Evolutionary conservation across 2,329 filamentous ascomycete species (phyloP).

Genomic region (Claviceps purpurea): DNA sequence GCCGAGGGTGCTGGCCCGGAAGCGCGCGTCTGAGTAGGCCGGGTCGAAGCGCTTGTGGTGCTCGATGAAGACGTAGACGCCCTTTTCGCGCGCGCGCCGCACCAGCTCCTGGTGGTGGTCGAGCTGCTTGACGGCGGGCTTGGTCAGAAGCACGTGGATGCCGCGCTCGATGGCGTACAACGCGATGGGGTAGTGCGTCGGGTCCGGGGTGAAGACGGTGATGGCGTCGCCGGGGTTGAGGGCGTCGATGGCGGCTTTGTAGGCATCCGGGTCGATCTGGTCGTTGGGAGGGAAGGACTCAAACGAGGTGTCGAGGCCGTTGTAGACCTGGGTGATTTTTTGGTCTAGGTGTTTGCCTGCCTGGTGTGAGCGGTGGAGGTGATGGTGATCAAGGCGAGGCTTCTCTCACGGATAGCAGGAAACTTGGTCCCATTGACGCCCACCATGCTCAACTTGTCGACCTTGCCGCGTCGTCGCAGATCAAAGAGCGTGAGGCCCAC

Average conservation of each 20-base stretch:
- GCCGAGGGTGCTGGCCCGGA: constrained; percentile 61
- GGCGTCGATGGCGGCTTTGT: constrained; percentile 78
- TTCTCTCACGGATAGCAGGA: constrained; percentile 64
- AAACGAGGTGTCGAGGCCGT: constrained; percentile 77
- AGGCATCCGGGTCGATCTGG: constrained; percentile 61
- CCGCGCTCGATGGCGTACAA: constrained; percentile 80
- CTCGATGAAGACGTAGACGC: constrained; percentile 85
- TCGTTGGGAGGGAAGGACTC: constrained; percentile 69
- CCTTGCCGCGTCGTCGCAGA: constrained; percentile 75
- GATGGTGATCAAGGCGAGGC: neutral
- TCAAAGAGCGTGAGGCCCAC: constrained; percentile 86
- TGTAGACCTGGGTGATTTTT: constrained; percentile 82
- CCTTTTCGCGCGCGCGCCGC: constrained; percentile 54
- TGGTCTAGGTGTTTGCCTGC: constrained; percentile 68
- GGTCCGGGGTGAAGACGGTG: constrained; percentile 91
- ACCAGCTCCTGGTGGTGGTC: constrained; percentile 67
- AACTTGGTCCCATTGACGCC: constrained; percentile 83
- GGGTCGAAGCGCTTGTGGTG: constrained; percentile 96
- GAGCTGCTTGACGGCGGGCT: constrained; percentile 79
- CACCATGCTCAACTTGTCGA: constrained; percentile 75
- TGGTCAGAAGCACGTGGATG: constrained; percentile 86
- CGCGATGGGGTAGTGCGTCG: constrained; percentile 84
- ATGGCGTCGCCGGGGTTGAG: constrained; percentile 74
- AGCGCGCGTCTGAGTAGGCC: constrained; percentile 76
- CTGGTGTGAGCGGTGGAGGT: neutral